phyloP scores from a whole-genome alignment of 176 grass and related monocot genomes.

The Eragrostis curvula region DNA sequence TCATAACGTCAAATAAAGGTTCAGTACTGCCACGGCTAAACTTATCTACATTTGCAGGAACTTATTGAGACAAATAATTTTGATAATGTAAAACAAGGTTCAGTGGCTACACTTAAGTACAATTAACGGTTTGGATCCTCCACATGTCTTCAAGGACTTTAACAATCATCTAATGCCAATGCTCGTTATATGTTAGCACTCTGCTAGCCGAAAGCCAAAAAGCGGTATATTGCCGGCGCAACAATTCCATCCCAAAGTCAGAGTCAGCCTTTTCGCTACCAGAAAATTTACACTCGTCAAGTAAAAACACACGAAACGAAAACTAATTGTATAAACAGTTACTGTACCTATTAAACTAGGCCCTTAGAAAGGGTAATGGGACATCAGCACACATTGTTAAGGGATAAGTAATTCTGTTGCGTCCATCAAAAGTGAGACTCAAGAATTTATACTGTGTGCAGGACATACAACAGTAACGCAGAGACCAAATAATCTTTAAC shows the following conservation, averaged over 20 bases:
- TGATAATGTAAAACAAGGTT: too few species aligned
- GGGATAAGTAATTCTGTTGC: neutral
- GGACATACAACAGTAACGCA: neutral
- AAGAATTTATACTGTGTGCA: neutral
- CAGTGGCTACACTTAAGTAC: too few species aligned
- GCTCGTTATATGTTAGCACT: neutral
- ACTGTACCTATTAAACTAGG: neutral
- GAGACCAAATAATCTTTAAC: too few species aligned
- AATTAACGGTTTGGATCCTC: neutral
- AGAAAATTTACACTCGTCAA: neutral
- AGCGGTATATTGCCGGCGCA: neutral
- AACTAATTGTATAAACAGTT: neutral
- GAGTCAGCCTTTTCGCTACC: neutral
- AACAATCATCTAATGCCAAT: neutral
- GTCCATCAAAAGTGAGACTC: neutral
- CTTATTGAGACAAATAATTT: neutral
- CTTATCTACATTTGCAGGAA: neutral
- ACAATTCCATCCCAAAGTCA: neutral
- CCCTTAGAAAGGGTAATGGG: neutral
- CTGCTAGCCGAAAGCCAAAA: neutral
- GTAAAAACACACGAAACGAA: neutral
- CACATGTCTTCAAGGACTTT: neutral
- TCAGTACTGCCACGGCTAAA: neutral
- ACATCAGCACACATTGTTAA: neutral
- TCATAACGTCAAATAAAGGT: neutral